Conservation (phyloP, 345 rosid species). For the Zanthoxylum bungeanum region DNA sequence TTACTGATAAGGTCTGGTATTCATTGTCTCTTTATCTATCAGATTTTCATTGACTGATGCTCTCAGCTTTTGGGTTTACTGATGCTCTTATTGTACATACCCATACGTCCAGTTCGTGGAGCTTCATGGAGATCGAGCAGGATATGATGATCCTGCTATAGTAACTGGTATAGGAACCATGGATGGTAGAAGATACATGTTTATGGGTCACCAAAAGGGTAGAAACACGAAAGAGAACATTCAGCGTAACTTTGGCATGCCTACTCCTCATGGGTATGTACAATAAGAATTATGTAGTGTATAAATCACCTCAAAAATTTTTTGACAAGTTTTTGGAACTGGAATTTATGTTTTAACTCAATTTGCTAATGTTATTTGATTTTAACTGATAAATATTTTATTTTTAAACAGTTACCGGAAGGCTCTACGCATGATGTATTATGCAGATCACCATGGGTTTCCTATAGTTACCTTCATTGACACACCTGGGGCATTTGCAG, state of each 20-base stretch:
- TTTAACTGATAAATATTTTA: slow-evolving; percentile 13
- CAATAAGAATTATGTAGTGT: slow-evolving; percentile 4
- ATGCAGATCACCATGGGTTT: slow-evolving; percentile 82
- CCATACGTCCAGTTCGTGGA: slow-evolving; percentile 71
- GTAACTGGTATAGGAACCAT: slow-evolving; percentile 94
- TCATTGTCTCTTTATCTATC: slow-evolving; percentile 8
- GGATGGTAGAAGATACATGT: slow-evolving; percentile 83
- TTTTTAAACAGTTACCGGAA: slow-evolving; percentile 64
- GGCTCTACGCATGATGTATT: slow-evolving; percentile 83
- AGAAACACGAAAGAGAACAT: slow-evolving; percentile 97
- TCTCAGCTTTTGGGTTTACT: slow-evolving; percentile 2
- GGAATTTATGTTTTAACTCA: neutral
- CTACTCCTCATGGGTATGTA: slow-evolving; percentile 97
- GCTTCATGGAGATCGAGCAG: slow-evolving; percentile 97
- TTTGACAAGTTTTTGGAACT: neutral
- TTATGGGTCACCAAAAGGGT: slow-evolving; percentile 99
- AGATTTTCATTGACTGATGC: slow-evolving; percentile 3
- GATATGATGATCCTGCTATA: slow-evolving; percentile 98
- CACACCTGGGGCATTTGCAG: slow-evolving; percentile 86
- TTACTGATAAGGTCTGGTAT: slow-evolving; percentile 78
- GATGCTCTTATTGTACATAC: slow-evolving; percentile 4
- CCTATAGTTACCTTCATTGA: slow-evolving; percentile 80
- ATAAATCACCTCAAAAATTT: neutral
- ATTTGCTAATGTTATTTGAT: slow-evolving; percentile 11
- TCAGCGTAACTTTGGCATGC: slow-evolving; percentile 97